A percentile compares a stretch with the other conserved stretches of the same genome.
Conservation (phyloP, 139 green algal species). For the Raphidocelis subcapitata region DNA sequence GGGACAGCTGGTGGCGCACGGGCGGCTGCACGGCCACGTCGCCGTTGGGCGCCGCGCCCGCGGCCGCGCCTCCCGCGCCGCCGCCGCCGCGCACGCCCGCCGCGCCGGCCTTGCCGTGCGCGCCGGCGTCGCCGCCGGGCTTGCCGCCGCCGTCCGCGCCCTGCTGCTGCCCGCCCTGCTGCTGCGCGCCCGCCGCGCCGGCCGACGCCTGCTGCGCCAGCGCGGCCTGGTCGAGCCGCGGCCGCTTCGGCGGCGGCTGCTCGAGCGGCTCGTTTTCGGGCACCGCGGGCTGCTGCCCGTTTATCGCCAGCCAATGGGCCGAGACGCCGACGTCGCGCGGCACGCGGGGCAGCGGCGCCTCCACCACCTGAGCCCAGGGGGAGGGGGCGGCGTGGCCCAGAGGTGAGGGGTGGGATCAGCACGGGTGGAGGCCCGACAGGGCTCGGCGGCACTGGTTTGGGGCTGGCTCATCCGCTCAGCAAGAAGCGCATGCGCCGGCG, state of each 20-base stretch:
- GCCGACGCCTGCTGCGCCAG: background rate
- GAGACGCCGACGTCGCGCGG: constrained; percentile 75
- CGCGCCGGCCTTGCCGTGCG: background rate
- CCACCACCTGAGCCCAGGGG: constrained; percentile 47
- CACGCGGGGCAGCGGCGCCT: constrained; percentile 58
- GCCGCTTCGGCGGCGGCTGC: constrained; percentile 30
- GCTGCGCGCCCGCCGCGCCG: background rate
- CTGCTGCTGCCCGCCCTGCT: background rate
- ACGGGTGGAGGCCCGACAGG: no score
- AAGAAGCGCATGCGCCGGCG: no score
- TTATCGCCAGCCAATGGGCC: constrained; percentile 89
- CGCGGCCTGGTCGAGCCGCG: background rate
- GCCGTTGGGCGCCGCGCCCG: no score
- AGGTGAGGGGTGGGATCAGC: background rate
- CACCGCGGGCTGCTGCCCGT: constrained; percentile 86
- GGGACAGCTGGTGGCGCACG: constrained; percentile 74
- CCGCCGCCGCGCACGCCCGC: no score
- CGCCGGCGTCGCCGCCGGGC: background rate
- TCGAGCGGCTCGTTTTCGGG: constrained; percentile 79
- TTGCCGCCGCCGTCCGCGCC: constrained; percentile 1
- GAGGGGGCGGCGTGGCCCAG: background rate
- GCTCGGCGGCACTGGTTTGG: no score
- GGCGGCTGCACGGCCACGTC: constrained; percentile 55
- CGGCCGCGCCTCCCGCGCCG: no score
- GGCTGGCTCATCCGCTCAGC: no score